These are phyloP conservation scores for Colletotrichum chlorophyti DNA, from an alignment of 2,329 filamentous ascomycete species.

Conservation along the genomic window DNA sequence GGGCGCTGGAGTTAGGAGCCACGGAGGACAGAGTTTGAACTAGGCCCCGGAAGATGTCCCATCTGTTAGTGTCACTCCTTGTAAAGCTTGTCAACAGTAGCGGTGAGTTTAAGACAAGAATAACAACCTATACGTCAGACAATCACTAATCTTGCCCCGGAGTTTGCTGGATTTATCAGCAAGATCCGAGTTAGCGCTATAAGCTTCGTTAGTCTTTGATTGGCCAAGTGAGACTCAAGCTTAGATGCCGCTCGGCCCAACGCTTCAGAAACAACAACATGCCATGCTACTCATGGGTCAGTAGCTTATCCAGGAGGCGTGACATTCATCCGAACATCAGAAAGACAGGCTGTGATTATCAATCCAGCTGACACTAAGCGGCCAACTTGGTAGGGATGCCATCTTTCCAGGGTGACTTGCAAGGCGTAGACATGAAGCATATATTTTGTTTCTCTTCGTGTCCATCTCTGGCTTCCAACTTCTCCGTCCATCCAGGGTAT, in stretches of 20 bases:
- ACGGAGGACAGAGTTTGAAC: too few species aligned
- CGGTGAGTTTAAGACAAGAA: too few species aligned
- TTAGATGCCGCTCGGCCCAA: not conserved
- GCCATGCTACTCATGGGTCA: not conserved
- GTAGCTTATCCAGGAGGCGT: too few species aligned
- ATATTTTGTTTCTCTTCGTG: too few species aligned
- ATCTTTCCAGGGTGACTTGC: too few species aligned
- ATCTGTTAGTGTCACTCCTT: not conserved
- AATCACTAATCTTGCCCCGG: constrained; percentile 5
- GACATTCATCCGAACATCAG: not conserved
- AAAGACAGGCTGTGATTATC: not conserved
- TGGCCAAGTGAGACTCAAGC: not conserved
- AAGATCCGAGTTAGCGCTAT: too few species aligned
- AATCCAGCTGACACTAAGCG: not conserved
- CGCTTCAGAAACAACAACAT: not conserved
- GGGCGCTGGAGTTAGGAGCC: constrained; percentile 3
- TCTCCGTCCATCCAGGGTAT: too few species aligned
- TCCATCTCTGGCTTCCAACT: too few species aligned
- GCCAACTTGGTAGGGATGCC: too few species aligned
- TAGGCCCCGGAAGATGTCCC: too few species aligned
- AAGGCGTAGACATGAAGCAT: too few species aligned
- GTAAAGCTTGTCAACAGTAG: too few species aligned
- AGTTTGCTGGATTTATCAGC: constrained; percentile 24
- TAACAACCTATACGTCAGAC: not conserved
- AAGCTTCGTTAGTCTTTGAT: constrained; percentile 4